Evolutionary conservation across 2,329 filamentous ascomycete genomes (phyloP).

Genomic region (Talaromyces amestolkiae): DNA sequence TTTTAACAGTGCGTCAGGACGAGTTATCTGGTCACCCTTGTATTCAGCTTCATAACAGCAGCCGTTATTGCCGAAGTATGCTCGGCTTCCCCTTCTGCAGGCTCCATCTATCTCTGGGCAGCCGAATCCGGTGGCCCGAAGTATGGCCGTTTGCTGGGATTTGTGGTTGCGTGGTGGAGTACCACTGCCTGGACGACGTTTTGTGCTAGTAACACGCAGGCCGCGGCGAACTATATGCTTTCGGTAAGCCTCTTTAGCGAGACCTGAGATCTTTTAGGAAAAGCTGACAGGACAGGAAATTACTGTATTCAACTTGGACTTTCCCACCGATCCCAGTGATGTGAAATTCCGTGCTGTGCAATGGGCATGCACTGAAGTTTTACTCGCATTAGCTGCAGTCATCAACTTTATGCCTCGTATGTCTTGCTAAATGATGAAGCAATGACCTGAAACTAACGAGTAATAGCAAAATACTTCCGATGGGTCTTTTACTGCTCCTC

Average conservation of each 20-base stretch:
- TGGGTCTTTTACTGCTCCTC: constrained; percentile 54
- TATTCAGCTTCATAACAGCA: constrained; percentile 61
- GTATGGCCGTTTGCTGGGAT: constrained; percentile 57
- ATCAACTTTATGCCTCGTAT: constrained; percentile 53
- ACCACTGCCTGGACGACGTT: constrained; percentile 63
- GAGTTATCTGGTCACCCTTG: constrained; percentile 58
- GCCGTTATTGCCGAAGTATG: constrained; percentile 61
- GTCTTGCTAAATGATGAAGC: constrained; percentile 28
- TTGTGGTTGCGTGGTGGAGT: constrained; percentile 64
- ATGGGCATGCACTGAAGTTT: constrained; percentile 57
- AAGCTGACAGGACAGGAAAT: constrained; percentile 47
- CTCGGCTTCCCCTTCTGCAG: constrained; percentile 58
- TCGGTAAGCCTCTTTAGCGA: constrained; percentile 41
- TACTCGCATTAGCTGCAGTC: constrained; percentile 51
- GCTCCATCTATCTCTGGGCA: constrained; percentile 63
- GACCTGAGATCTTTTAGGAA: too few species aligned
- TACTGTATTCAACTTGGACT: constrained; percentile 56
- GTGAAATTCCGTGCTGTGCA: constrained; percentile 61
- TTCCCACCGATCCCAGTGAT: constrained; percentile 52
- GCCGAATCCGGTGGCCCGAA: constrained; percentile 57
- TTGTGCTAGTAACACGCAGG: constrained; percentile 55
- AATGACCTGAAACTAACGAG: background rate
- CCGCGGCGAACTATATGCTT: constrained; percentile 54
- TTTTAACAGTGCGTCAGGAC: constrained; percentile 44
- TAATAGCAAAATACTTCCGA: constrained; percentile 45